phyloP scores from a whole-genome alignment of 2,329 filamentous ascomycete genomes.

The Spiromastix sp. region DNA sequence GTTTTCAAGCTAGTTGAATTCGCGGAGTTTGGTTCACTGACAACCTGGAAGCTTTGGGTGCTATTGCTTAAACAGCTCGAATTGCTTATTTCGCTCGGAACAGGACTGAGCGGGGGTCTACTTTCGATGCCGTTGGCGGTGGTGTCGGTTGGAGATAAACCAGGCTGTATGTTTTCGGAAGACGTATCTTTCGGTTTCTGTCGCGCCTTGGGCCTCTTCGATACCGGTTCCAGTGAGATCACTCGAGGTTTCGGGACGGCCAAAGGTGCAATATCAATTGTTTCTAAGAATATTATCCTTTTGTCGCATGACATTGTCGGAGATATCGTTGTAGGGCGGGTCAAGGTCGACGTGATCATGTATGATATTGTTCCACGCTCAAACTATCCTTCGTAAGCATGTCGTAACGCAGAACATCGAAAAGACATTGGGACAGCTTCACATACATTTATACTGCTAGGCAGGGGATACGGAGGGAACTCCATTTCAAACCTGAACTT shows the following conservation, averaged over 20 bases:
- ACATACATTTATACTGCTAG: constrained; percentile 90
- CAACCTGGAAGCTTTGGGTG: constrained; percentile 48
- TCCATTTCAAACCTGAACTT: constrained; percentile 56
- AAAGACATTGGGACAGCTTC: constrained; percentile 8
- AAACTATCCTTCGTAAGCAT: constrained; percentile 50
- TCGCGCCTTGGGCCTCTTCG: constrained; percentile 52
- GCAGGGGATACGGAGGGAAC: constrained; percentile 49
- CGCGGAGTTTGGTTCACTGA: constrained; percentile 33
- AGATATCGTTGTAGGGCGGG: constrained; percentile 74
- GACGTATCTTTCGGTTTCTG: constrained; percentile 37
- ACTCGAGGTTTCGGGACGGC: constrained; percentile 65
- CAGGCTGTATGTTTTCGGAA: constrained; percentile 34
- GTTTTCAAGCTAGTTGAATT: constrained; percentile 28
- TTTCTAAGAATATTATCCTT: constrained; percentile 69
- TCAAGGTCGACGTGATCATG: constrained; percentile 79
- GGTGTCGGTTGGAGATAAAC: constrained; percentile 20
- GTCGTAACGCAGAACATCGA: constrained; percentile 7
- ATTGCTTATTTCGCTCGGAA: constrained; percentile 58
- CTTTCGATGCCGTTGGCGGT: constrained; percentile 4
- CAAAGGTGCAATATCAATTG: constrained; percentile 72
- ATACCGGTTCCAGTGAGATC: constrained; percentile 80
- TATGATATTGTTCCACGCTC: constrained; percentile 90
- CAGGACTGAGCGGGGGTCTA: constrained; percentile 35
- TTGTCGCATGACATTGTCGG: constrained; percentile 71
- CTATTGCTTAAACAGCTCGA: constrained; percentile 60